Evolutionary conservation across 129 eudicot genomes (phyloP).

Genomic region (Pittosporum tobira): DNA sequence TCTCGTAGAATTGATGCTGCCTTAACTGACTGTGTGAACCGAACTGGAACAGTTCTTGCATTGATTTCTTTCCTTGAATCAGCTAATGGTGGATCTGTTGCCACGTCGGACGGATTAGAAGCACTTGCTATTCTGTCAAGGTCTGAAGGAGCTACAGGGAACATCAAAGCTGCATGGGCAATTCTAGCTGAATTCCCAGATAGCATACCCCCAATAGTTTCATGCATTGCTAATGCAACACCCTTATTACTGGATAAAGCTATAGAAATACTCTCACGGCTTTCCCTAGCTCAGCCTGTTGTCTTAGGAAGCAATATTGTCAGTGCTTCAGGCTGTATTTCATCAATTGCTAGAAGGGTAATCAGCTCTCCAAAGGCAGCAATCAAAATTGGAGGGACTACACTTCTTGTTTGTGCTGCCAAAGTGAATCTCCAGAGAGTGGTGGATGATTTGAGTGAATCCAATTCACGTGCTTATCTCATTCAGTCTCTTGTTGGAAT

Average conservation of each 20-base stretch:
- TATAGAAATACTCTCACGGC: constrained; percentile 70
- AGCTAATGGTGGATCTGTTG: constrained; percentile 42
- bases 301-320: constrained; percentile 63
- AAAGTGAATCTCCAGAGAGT: constrained; percentile 73
- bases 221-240: constrained; percentile 58
- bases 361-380: constrained; percentile 44
- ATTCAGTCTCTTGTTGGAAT: constrained; percentile 74
- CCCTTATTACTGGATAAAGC: constrained; percentile 81
- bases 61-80: constrained; percentile 72
- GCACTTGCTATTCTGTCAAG: constrained; percentile 83
- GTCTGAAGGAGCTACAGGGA: constrained; percentile 47
- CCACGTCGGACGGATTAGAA: constrained; percentile 72
- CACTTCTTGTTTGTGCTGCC: constrained; percentile 84
- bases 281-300: constrained; percentile 57
- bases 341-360: constrained; percentile 74
- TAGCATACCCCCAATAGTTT: constrained; percentile 74
- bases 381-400: constrained; percentile 80
- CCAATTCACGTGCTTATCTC: constrained; percentile 39
- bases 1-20: constrained; percentile 54
- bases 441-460: constrained; percentile 62
- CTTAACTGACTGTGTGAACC: constrained; percentile 64
- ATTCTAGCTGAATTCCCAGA: constrained; percentile 72
- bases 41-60: constrained; percentile 79
- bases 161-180: constrained; percentile 79
- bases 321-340: constrained; percentile 55